Evolutionary conservation across 2,329 filamentous ascomycete species (phyloP).

Genomic region (Ciborinia camelliae): DNA sequence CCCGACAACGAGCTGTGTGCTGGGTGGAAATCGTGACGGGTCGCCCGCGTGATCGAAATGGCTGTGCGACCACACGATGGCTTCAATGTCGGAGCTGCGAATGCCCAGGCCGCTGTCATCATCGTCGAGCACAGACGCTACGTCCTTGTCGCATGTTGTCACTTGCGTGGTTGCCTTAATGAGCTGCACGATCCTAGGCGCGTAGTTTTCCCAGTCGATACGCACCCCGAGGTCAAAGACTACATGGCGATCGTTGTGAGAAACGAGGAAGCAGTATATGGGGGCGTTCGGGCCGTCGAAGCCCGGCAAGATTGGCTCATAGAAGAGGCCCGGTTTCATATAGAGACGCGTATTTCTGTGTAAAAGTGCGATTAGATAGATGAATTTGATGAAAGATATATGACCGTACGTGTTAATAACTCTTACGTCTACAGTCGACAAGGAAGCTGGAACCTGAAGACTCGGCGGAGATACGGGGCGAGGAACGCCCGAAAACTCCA

Average conservation of each 20-base stretch:
- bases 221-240: slow-evolving; percentile 36
- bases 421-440: slow-evolving; percentile 29
- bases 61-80: slow-evolving; percentile 43
- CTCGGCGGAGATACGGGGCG: too few species aligned
- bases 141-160: slow-evolving; percentile 27
- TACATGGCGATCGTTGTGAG: background rate
- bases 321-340: too few species aligned
- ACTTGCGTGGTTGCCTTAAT: slow-evolving; percentile 25
- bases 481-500: too few species aligned
- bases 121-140: slow-evolving; percentile 39
- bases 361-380: too few species aligned
- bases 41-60: slow-evolving; percentile 54
- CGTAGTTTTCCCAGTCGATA: slow-evolving; percentile 37
- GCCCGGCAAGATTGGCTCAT: too few species aligned
- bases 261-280: slow-evolving; percentile 27
- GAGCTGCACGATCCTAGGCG: slow-evolving; percentile 28
- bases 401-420: slow-evolving; percentile 25
- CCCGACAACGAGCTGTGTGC: slow-evolving; percentile 50
- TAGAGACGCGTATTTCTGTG: too few species aligned
- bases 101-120: slow-evolving; percentile 31
- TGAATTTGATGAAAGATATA: too few species aligned
- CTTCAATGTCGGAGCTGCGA: slow-evolving; percentile 37
- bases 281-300: background rate
- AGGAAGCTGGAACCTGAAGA: slow-evolving; percentile 26
- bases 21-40: slow-evolving; percentile 44